Percentiles rank a stretch among this genome's conserved stretches.
Evolutionary conservation across 805 yeast genomes (phyloP).

Genomic region (Hanseniaspora singularis): DNA sequence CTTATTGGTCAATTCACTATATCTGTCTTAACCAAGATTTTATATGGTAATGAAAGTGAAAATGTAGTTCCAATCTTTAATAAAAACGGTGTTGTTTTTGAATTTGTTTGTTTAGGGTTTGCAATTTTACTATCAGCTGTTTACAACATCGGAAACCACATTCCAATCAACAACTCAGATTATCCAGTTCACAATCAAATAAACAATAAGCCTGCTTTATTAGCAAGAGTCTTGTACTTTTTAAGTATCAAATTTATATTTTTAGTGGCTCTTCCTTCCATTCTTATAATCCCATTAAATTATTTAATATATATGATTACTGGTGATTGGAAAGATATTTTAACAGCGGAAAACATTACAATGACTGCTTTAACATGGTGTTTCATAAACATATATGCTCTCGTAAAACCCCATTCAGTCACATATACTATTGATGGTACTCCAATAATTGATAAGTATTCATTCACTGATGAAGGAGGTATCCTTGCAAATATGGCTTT

Average conservation of each 20-base stretch:
- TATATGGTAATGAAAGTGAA: conserved; percentile 5
- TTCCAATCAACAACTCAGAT: too few species aligned
- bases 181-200: too few species aligned
- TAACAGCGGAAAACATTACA: not conserved
- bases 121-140: not conserved
- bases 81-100: conserved; percentile 1
- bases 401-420: not conserved
- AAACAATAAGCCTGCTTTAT: too few species aligned
- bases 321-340: not conserved
- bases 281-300: not conserved
- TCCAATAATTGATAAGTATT: too few species aligned
- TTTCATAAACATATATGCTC: not conserved
- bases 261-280: too few species aligned
- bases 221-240: too few species aligned
- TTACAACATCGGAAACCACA: not conserved
- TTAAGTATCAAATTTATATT: too few species aligned
- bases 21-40: not conserved
- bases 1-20: not conserved
- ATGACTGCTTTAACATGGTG: not conserved
- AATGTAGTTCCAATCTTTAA: conserved; percentile 13
- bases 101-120: conserved; percentile 3
- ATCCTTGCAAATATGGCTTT: too few species aligned
- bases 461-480: too few species aligned
- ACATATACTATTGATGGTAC: not conserved
- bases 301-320: not conserved